Base-by-base conservation (phyloP, 495 filamentous ascomycete genomes). In the Talaromyces wortmannii region DNA sequence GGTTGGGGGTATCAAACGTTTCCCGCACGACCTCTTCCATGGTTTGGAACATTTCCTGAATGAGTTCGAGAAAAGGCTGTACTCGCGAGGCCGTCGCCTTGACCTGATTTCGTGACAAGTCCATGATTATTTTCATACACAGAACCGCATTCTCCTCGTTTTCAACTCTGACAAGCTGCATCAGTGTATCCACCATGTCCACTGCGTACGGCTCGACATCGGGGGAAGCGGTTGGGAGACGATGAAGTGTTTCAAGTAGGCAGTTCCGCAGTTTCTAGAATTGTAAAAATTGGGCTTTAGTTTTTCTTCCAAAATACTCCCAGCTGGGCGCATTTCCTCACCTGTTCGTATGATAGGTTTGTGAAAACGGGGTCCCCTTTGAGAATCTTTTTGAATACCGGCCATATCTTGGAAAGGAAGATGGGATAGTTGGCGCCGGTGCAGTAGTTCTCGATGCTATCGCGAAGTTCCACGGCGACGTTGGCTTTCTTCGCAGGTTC, bases 81-180 rank as follows among this genome's bases (percentile, higher is more conserved):
- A 96, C 94, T 59, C 86, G 89, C 40, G 79, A 76, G 8, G 79
- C 78, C 8, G 92, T 84, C 10, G 86, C 84, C 73, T 91, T 94
- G 36, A 86, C 81, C 62, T 96, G 95, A 63, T 96, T 89, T 18
- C 95, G 83, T 77, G 92, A 88, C 65, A 97, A 82, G 63, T 99
- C 94, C 79, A 96, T 96, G 51, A 96, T 89, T 1, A 91, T 95
- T 76, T 97, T 97, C 78, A 99, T 92, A 64, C 92, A 97, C 53
- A 99, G 76, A 12, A 95, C 89, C 3, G 92, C 95, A 76, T 99
- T 99, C 45, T 99, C 95, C 66, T 99, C 95, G 61, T 99, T 99
- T 66, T 99, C 95, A 45, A 81, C 84, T 55, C 85, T 84, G 51
- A 96, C 90, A 29, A 99, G 75, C 32, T 79, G 76, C 88, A 97